Percentiles rank a stretch among this genome's conserved stretches.
Evolutionary conservation across 1,284 basidiomycete genomes (phyloP).

Genomic region (Leccinum fuscescens): DNA sequence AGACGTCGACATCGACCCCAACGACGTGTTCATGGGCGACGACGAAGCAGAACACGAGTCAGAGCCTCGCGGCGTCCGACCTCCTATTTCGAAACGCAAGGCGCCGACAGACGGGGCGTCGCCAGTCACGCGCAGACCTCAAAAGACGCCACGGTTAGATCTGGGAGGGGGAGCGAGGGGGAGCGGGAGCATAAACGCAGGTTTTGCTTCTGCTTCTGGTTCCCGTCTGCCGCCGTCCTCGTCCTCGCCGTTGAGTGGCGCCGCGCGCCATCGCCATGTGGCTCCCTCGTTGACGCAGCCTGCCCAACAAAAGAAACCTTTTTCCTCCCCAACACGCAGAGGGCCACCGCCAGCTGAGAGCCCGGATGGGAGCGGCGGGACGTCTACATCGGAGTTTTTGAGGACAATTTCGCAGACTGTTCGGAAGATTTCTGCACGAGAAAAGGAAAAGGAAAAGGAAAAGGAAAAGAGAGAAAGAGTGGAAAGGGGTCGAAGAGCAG

Average conservation of each 20-base stretch:
- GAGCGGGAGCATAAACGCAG: background rate
- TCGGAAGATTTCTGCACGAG: constrained; percentile 2
- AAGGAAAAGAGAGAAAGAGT: background rate
- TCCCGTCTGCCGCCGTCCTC: background rate
- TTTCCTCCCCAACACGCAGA: background rate
- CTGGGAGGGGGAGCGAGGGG: background rate
- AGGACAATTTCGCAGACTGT: constrained; percentile 20
- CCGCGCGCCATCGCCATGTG: background rate
- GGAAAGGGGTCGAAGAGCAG: background rate
- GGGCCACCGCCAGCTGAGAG: background rate
- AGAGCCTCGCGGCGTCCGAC: background rate
- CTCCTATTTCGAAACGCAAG: constrained; percentile 29
- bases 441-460: constrained; percentile 7
- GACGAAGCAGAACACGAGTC: constrained; percentile 18
- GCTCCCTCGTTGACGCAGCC: constrained; percentile 12
- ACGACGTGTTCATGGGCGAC: constrained; percentile 16
- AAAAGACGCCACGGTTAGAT: constrained; percentile 24
- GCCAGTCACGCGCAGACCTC: constrained; percentile 4
- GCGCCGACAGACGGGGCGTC: constrained; percentile 15
- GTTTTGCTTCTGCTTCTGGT: background rate
- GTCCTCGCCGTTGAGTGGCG: background rate
- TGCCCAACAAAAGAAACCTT: background rate
- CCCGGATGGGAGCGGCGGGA: constrained; percentile 8
- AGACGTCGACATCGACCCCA: constrained; percentile 10
- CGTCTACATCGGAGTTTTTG: constrained; percentile 17